These are phyloP conservation scores for Camellia lanceoleosa DNA, from an alignment of 148 eudicot species.

Conservation along the genomic window DNA sequence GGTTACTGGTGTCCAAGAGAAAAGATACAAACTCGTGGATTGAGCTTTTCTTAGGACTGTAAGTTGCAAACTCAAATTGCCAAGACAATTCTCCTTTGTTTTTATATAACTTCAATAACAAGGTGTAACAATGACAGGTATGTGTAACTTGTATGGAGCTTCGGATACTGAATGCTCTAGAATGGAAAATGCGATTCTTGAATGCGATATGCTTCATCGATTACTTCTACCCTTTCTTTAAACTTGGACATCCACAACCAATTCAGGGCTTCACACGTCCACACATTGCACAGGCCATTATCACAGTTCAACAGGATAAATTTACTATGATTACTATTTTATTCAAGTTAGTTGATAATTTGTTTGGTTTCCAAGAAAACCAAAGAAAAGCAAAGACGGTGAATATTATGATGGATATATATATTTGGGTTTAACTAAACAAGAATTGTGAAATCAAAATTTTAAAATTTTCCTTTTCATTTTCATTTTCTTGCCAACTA, in stretches of 20 bases:
- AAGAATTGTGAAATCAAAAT: background rate
- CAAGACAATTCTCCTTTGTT: background rate
- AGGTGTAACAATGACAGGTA: conserved; percentile 4
- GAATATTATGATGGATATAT: too few species aligned
- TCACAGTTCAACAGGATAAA: background rate
- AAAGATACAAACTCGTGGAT: conserved; percentile 79
- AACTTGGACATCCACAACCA: background rate
- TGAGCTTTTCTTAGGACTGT: conserved; percentile 21
- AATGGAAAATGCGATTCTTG: background rate
- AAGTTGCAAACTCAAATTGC: conserved; percentile 12
- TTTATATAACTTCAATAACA: background rate
- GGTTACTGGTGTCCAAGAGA: too few species aligned
- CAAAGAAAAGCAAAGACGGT: too few species aligned
- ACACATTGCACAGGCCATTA: background rate
- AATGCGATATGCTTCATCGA: background rate
- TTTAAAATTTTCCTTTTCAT: background rate
- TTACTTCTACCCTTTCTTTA: background rate
- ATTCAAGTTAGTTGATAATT: too few species aligned
- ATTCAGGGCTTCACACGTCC: background rate
- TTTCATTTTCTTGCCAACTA: background rate
- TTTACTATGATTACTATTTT: background rate
- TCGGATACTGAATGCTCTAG: background rate
- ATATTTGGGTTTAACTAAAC: too few species aligned
- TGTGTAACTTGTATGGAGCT: background rate
- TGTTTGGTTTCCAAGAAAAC: too few species aligned